These are phyloP conservation scores for Eucalyptus cloeziana DNA, from an alignment of 345 rosid species.

Conservation along the genomic window DNA sequence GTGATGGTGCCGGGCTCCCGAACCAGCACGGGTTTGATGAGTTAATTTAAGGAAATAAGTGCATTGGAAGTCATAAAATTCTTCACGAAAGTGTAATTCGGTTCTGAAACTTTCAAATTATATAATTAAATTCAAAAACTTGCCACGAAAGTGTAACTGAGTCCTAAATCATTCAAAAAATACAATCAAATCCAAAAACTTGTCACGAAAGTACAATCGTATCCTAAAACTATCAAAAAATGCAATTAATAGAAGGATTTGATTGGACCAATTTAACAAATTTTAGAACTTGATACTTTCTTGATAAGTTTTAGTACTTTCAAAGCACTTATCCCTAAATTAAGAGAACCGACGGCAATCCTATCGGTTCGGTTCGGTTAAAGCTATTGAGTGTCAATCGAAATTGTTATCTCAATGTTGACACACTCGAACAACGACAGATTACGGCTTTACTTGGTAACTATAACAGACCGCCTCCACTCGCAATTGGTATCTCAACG, in stretches of 20 bases:
- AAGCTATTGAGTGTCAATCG: background rate
- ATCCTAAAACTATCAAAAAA: too few species aligned
- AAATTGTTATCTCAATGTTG: background rate
- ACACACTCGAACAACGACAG: background rate
- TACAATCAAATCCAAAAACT: background rate
- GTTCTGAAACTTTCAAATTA: too few species aligned
- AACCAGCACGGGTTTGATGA: background rate
- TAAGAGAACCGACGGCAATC: background rate
- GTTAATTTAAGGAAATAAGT: background rate
- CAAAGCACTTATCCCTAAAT: background rate
- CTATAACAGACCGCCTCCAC: background rate
- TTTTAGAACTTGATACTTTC: too few species aligned
- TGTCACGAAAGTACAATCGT: accelerated
- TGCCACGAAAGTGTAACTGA: background rate
- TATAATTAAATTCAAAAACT: too few species aligned
- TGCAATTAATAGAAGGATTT: accelerated
- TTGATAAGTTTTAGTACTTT: too few species aligned
- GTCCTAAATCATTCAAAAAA: too few species aligned
- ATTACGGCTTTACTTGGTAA: background rate
- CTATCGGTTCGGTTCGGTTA: background rate
- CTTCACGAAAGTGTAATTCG: background rate
- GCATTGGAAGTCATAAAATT: too few species aligned
- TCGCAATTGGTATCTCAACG: background rate
- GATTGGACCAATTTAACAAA: too few species aligned
- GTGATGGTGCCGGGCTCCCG: background rate